Base-by-base conservation (phyloP, 2,329 filamentous ascomycete genomes). In the Fusarium newnesense region DNA sequence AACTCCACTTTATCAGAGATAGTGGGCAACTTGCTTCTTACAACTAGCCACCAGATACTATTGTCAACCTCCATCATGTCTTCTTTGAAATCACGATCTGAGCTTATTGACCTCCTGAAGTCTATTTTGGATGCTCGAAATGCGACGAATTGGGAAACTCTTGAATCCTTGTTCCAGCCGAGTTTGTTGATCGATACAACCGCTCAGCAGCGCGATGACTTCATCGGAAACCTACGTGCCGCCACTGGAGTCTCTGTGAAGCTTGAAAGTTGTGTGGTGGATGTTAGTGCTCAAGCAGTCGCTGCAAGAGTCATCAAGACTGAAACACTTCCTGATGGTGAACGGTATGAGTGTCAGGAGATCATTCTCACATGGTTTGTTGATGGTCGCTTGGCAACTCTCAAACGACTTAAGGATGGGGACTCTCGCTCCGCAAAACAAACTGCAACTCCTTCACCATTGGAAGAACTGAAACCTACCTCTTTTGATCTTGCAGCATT, bases 331-430 rank as follows among this genome's bases (percentile, higher is more conserved):
- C 21, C 56, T 0, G 5, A 32, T 9, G 39, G 24, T 11, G 19
- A 43, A 32, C 19, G 6, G 26, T 44, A 34, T 3, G 46, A 74
- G n/a, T 67, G 24, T 12, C 68, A 67, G 18, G 60, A 74, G 34
- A 61, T 74, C 0, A 39, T 49, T 0, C 7, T 74, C 2, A 56
- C 58, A 30, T 74, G 72, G 72, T 74, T 74, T 7, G 1, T 30
- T 2, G 30, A 67, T 1, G 68, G 68, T 10, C 42, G 24, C 15
- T 40, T 74, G 7, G 60, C 50, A 28, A 36, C n/a, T 15, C 34
- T 58, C 15, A 63, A 63, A 10, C 47, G 58, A 1, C 43, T 74
- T 1, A 50, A 52, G 6, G 64, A 74, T 2, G 18, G 18, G 9
- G 70, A 69, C 2, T 28, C 50, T 2, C 40, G 39, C 9, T 59